These are phyloP conservation scores for Calophaca sinica DNA, from an alignment of 306 rosid species.

Conservation along the genomic window DNA sequence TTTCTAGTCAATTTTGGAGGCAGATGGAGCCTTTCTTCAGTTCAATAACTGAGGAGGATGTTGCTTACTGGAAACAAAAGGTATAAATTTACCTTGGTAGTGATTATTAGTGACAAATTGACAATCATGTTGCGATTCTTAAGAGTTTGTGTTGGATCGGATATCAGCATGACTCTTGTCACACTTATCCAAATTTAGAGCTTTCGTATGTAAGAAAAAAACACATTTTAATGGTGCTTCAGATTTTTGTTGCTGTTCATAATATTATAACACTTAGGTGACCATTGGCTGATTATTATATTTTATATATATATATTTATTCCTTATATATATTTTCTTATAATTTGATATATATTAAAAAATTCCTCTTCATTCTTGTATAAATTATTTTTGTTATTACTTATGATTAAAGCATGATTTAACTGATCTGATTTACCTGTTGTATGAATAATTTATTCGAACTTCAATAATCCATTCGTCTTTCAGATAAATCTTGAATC, in stretches of 20 bases:
- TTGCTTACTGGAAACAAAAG: slow-evolving; percentile 70
- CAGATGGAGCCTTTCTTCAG: slow-evolving; percentile 82
- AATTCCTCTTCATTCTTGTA: slow-evolving; percentile 5
- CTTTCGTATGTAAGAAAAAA: slow-evolving; percentile 33
- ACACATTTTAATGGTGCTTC: slow-evolving; percentile 23
- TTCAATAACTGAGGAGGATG: slow-evolving; percentile 68
- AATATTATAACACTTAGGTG: slow-evolving; percentile 15
- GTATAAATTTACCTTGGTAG: slow-evolving; percentile 52
- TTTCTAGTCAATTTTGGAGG: slow-evolving; percentile 78
- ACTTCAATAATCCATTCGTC: slow-evolving; percentile 38
- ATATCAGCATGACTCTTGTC: slow-evolving; percentile 12
- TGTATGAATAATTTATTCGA: slow-evolving; percentile 13
- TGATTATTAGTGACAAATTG: slow-evolving; percentile 26
- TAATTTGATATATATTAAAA: neutral
- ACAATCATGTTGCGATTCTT: slow-evolving; percentile 14
- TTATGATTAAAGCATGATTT: slow-evolving; percentile 23
- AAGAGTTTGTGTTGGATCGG: slow-evolving; percentile 32
- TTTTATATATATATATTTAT: neutral
- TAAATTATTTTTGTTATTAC: slow-evolving; percentile 24
- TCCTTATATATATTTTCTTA: neutral
- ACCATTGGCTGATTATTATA: slow-evolving; percentile 40
- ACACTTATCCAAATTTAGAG: slow-evolving; percentile 10
- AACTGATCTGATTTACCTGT: slow-evolving; percentile 10
- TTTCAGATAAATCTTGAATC: slow-evolving; percentile 70
- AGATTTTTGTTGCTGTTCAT: slow-evolving; percentile 11